Base-by-base conservation (phyloP, 139 green algal genomes). In the Chlorella sp. region DNA sequence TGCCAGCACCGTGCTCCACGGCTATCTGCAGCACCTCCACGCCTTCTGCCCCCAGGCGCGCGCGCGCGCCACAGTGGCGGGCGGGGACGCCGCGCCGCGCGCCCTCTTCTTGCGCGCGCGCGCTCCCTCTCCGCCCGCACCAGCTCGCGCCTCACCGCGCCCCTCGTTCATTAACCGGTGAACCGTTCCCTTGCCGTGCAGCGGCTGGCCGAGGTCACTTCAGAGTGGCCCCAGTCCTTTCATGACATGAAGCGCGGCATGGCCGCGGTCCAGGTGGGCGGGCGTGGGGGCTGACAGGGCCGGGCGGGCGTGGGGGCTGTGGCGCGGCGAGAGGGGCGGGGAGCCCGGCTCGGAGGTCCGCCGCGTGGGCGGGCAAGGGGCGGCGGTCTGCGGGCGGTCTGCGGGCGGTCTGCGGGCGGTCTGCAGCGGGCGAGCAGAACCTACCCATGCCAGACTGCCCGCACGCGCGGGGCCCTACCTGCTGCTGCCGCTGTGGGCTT, bases 1-100 rank as follows among this genome's bases (percentile, higher is more conserved):
- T 1, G 62, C 60, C 48, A 79, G 63, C n/a, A 29, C 67, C 31
- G 69, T 50, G 48, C 73, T 79, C 23, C 69, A 67, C 40, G 50
- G 56, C 40, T 79, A 79, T 63, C 40, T 73, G 17, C 27, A 51
- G 25, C 61, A 73, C 63, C 48, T 79, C 63, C 23, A 38, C 19
- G 9, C 41, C 50, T 67, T 73, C 38, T 62, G 51, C 0, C 50
- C 5, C 1, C 42, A 79, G 63, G 73, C 64, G 36, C 0, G 50
- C 31, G 23, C 8, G 29, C 11, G 6, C 21, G 51, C 21, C 21
- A 8, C 51, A 33, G 21, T 6, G 15, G 21, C n/a, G 27, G 6
- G 27, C 55, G 38, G 11, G 9, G 11, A 45, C 15, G 29, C 6
- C 29, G 23, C 14, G 59, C 59, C 59, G n/a, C 23, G 55, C 55